Evolutionary conservation across 164 flowering plant genomes (phyloP).

Genomic region (Platanus orientalis): DNA sequence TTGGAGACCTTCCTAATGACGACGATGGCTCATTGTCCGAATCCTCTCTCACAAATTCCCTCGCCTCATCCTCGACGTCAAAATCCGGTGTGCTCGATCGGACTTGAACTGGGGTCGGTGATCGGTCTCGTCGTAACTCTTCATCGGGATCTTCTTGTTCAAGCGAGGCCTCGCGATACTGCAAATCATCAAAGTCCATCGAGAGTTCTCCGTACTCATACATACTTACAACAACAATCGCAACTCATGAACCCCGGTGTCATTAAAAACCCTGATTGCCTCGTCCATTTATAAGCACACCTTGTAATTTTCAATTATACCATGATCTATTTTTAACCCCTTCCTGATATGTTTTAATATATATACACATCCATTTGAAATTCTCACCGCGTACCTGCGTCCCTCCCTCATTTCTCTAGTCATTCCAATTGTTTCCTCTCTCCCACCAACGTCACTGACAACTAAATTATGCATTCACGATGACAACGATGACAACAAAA

Average conservation of each 20-base stretch:
- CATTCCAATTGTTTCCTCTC: too few species aligned
- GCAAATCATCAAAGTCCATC: constrained; percentile 68
- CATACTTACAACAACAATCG: constrained; percentile 41
- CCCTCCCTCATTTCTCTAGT: too few species aligned
- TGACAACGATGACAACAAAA: too few species aligned
- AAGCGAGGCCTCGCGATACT: constrained; percentile 39
- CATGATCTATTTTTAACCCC: too few species aligned
- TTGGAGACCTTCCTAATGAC: constrained; percentile 37
- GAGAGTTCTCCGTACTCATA: constrained; percentile 85
- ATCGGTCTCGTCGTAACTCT: constrained; percentile 48
- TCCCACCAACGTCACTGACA: too few species aligned
- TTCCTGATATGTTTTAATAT: too few species aligned
- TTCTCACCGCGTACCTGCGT: too few species aligned
- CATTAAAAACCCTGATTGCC: constrained; percentile 22
- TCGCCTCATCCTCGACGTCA: constrained; percentile 25
- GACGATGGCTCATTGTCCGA: constrained; percentile 15
- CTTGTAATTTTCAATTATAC: too few species aligned
- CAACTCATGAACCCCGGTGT: too few species aligned
- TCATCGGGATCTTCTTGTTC: constrained; percentile 29
- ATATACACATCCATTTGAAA: too few species aligned
- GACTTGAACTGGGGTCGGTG: constrained; percentile 56
- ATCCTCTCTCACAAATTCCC: constrained; percentile 22
- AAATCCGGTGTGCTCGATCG: constrained; percentile 28
- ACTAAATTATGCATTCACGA: too few species aligned
- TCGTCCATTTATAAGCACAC: too few species aligned